Base-by-base conservation (phyloP, 2,329 filamentous ascomycete genomes). In the Hypomyces rosellus region DNA sequence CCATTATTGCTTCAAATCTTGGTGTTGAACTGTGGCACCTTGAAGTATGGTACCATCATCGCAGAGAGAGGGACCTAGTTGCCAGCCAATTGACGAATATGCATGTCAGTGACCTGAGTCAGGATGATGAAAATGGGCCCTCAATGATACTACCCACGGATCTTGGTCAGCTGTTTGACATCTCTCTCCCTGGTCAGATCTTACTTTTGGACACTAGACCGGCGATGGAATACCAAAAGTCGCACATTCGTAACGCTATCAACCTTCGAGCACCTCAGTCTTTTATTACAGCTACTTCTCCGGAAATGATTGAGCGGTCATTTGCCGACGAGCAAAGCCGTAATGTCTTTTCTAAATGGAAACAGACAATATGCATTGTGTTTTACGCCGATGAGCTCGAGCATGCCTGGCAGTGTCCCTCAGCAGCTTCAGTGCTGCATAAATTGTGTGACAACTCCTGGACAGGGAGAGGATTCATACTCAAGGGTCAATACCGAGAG, bases 401-500 rank as follows among this genome's bases (percentile, higher is more conserved):
- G 48, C 74, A 69, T 43, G 58, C 70, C 1, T 75, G 73, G 70
- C 76, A 80, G 51, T 78, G 76, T 37, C 76, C 76, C 1, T 61
- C 71, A 2, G 76, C 77, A 3, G 69, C 71, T 13, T 62, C 69
- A 0, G 57, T 81, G 2, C 60, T 70, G 16, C 61, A 69, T 37
- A 77, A 76, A 52, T 67, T 81, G 47, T 70, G 64, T 45, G 60
- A 61, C 14, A 68, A 70, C 55, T 74, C 72, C 18, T 81, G 78
- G 78, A 54, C 56, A 1, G 78, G 78, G 2, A 70, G 73, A 38
- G 74, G 69, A 52, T 80, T 80, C 56, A 66, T 81, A 7, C 67
- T 81, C 34, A 80, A 80, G 57, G 77, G 78, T 0, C 75, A 78
- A 48, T 81, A 76, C 58, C 69, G 71, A 43, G 77, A 81, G 54